Conservation (phyloP, 768 basidiomycete genomes). For the Strobilomyces echinocephalus region DNA sequence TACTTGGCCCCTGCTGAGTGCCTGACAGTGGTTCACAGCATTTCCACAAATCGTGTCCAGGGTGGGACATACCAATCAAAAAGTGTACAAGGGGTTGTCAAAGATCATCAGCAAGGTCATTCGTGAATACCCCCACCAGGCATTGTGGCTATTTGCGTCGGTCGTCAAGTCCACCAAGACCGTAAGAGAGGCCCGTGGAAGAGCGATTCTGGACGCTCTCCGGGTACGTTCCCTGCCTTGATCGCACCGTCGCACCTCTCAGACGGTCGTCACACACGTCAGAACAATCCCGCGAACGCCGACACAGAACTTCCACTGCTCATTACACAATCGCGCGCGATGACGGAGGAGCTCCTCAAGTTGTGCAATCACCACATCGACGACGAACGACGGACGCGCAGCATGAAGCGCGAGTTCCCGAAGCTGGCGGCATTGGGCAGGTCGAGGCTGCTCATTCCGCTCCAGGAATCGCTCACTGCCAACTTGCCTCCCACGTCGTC, state of each 20-base stretch:
- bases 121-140: conserved; percentile 82
- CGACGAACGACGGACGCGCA: conserved; percentile 34
- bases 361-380: conserved; percentile 56
- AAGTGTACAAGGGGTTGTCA: conserved; percentile 56
- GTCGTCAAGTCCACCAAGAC: conserved; percentile 79
- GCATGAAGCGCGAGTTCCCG: conserved; percentile 50
- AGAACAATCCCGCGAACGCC: conserved; percentile 47
- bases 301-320: conserved; percentile 42
- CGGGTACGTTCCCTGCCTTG: conserved; percentile 38
- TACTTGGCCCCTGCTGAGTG: conserved; percentile 6
- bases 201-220: conserved; percentile 50
- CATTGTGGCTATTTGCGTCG: conserved; percentile 87
- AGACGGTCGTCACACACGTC: neutral
- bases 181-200: conserved; percentile 57
- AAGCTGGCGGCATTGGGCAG: conserved; percentile 52
- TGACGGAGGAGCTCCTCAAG: conserved; percentile 66
- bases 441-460: conserved; percentile 75
- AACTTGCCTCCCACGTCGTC: conserved; percentile 74
- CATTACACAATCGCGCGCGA: conserved; percentile 49
- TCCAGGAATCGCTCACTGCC: conserved; percentile 90
- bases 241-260: neutral
- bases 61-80: conserved; percentile 67
- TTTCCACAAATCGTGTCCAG: conserved; percentile 97
- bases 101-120: conserved; percentile 70
- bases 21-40: conserved; percentile 82